Conservation (phyloP, 352 stramenopile genomes). For the Phytophthora melonis region DNA sequence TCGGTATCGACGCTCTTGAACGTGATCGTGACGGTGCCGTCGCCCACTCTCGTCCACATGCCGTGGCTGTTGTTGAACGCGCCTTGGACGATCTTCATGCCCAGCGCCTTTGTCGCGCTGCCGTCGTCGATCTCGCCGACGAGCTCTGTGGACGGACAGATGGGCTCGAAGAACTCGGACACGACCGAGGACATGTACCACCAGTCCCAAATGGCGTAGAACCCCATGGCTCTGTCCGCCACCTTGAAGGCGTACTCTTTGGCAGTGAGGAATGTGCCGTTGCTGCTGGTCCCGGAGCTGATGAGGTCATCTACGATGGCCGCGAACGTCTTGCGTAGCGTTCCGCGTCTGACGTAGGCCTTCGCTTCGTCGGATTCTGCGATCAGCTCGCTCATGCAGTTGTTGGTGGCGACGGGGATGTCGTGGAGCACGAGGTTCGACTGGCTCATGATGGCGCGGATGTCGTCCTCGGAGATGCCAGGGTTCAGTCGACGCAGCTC, state of each 20-base stretch:
- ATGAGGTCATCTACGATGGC: conserved; percentile 56
- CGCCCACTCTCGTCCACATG: conserved; percentile 40
- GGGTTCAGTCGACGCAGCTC: conserved; percentile 35
- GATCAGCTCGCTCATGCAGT: conserved; percentile 47
- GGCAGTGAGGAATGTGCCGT: conserved; percentile 38
- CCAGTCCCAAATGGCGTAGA: conserved; percentile 53
- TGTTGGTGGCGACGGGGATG: conserved; percentile 54
- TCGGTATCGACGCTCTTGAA: conserved; percentile 48
- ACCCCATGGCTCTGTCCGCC: conserved; percentile 48
- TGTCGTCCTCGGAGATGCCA: conserved; percentile 40
- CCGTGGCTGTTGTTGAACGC: conserved; percentile 53
- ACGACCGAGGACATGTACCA: conserved; percentile 55
- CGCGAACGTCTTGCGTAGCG: conserved; percentile 57
- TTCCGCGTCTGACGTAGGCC: conserved; percentile 45
- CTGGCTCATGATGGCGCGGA: conserved; percentile 43
- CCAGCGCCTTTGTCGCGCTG: conserved; percentile 48
- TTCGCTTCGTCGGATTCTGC: conserved; percentile 24
- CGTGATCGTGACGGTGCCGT: conserved; percentile 43
- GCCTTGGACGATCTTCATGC: conserved; percentile 44
- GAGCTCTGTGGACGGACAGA: conserved; percentile 53
- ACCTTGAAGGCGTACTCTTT: conserved; percentile 52
- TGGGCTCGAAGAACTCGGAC: conserved; percentile 56
- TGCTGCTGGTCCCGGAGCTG: conserved; percentile 43
- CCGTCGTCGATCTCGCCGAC: conserved; percentile 60
- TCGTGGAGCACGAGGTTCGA: conserved; percentile 61